These are phyloP conservation scores for Sporothrix curviconia DNA, from an alignment of 2,329 filamentous ascomycete genomes.

Conservation along the genomic window DNA sequence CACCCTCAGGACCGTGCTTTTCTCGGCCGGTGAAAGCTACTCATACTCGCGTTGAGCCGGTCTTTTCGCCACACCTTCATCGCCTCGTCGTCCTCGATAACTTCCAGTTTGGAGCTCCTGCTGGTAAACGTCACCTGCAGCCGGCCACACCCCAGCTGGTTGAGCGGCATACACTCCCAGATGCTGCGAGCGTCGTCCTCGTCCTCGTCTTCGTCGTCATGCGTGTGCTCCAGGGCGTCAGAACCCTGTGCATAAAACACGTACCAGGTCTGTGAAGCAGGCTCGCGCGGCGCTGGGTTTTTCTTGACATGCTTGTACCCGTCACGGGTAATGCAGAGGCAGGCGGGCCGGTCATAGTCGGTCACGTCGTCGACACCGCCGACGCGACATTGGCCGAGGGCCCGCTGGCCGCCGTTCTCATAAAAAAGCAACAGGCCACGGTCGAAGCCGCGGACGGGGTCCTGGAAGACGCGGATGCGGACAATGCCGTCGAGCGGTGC, in stretches of 20 bases:
- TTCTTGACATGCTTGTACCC: neutral
- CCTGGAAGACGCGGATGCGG: neutral
- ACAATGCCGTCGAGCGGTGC: neutral
- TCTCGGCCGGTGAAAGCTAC: no score
- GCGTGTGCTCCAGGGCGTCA: neutral
- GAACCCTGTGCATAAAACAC: neutral
- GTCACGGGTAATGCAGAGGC: neutral
- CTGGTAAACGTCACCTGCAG: neutral
- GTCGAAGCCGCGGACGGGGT: neutral
- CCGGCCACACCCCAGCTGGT: neutral
- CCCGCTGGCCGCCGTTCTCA: neutral
- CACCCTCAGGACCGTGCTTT: no score
- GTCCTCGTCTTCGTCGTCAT: neutral
- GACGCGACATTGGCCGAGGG: conserved; percentile 5
- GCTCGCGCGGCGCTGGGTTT: neutral
- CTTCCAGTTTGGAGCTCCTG: neutral
- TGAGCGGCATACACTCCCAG: neutral
- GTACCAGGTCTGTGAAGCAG: neutral
- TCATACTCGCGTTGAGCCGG: neutral
- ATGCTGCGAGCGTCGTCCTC: no score
- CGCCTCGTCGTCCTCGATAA: neutral
- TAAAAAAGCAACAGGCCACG: neutral
- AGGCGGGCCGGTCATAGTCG: neutral
- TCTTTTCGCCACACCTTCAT: neutral
- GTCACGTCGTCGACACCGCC: neutral